Conservation (phyloP, 768 basidiomycete species). For the Leccinum imitatum region DNA sequence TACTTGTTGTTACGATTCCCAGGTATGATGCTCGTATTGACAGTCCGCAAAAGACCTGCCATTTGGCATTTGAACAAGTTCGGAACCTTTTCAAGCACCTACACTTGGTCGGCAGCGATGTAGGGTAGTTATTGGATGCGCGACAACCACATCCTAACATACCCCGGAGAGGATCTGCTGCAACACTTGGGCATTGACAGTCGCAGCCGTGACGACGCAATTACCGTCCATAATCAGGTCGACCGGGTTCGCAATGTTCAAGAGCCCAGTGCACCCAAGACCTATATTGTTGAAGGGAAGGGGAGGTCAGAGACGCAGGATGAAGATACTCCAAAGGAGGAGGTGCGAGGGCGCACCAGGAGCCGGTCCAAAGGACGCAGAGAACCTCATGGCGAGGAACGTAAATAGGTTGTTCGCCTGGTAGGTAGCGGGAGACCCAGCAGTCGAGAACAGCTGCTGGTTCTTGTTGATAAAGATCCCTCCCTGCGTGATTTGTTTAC, state of each 20-base stretch:
- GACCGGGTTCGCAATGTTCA: slow-evolving; percentile 27
- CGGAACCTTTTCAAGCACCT: too few relatives aligned
- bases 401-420: slow-evolving; percentile 27
- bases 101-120: too few relatives aligned
- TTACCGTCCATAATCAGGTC: slow-evolving; percentile 25
- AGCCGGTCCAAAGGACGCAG: slow-evolving; percentile 22
- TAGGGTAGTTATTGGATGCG: too few relatives aligned
- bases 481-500: slow-evolving; percentile 22
- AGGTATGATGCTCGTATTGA: slow-evolving; percentile 84
- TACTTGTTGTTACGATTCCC: slow-evolving; percentile 97
- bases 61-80: slow-evolving; percentile 47
- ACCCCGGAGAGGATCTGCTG: slow-evolving; percentile 20
- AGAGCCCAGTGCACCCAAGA: slow-evolving; percentile 21
- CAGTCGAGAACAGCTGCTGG: slow-evolving; percentile 17
- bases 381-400: slow-evolving; percentile 31
- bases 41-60: slow-evolving; percentile 84
- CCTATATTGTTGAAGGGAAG: slow-evolving; percentile 6
- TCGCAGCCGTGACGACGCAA: slow-evolving; percentile 26
- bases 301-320: slow-evolving; percentile 1
- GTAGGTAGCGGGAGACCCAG: slow-evolving; percentile 21
- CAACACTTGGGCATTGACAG: slow-evolving; percentile 22
- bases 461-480: slow-evolving; percentile 27
- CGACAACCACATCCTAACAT: neutral
- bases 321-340: neutral
- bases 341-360: slow-evolving; percentile 16